Percentiles rank a stretch among this genome's conserved stretches.
These are phyloP conservation scores for Apiotrichum gamsii DNA, from an alignment of 1,284 basidiomycete species.

Conservation along the genomic window DNA sequence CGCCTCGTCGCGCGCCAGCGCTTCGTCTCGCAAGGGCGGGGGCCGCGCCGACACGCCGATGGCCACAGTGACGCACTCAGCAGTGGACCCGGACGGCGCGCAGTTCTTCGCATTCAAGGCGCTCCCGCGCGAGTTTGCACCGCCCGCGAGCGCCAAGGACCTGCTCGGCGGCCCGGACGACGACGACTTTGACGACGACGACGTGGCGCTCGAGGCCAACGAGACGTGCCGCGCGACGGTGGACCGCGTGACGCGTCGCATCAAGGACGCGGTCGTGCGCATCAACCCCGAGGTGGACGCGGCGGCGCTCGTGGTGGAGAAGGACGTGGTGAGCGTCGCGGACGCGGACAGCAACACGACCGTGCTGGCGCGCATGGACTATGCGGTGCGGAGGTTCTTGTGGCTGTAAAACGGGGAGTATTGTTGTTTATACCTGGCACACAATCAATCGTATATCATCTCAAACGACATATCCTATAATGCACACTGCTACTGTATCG, in stretches of 20 bases:
- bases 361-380: conserved; percentile 81
- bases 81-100: conserved; percentile 17
- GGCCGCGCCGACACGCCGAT: background rate
- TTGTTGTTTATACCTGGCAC: too few relatives aligned
- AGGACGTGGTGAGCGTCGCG: conserved; percentile 67
- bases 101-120: conserved; percentile 51
- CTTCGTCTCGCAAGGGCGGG: too few relatives aligned
- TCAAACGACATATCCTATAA: too few relatives aligned
- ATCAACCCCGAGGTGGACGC: conserved; percentile 47
- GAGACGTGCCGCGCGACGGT: conserved; percentile 69
- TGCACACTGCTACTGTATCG: too few relatives aligned
- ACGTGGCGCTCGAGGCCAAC: conserved; percentile 56
- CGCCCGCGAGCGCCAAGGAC: background rate
- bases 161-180: too few relatives aligned
- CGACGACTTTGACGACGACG: conserved; percentile 27
- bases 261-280: conserved; percentile 63
- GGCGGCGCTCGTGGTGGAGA: conserved; percentile 54
- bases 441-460: too few relatives aligned
- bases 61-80: conserved; percentile 16
- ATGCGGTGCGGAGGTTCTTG: conserved; percentile 75
- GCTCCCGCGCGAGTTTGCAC: conserved; percentile 42
- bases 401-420: too few relatives aligned
- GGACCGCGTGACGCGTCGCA: conserved; percentile 63
- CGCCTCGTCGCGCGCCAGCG: background rate
- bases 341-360: conserved; percentile 77